Base-by-base conservation (phyloP, 148 eudicot genomes). In the Vaccinium macrocarpon region DNA sequence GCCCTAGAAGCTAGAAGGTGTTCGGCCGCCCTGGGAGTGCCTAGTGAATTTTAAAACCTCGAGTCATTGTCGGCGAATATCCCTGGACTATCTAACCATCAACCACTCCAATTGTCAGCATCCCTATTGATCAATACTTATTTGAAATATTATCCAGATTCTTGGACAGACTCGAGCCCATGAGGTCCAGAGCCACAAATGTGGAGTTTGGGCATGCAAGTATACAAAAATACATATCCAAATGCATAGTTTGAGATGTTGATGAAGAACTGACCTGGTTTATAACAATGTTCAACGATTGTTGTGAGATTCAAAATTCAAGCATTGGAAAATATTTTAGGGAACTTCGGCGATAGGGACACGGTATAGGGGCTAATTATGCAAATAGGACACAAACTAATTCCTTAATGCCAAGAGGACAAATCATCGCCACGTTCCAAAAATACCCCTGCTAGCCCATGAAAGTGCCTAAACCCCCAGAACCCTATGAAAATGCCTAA, bases 231-330 rank as follows among this genome's bases (percentile, higher is more conserved):
- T 29, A 52, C 32, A 50, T n/a, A 77, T 27, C 73, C 73, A 8
- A 68, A 68, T 68, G 16, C 73, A 50, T 18, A 38, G 21, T 19
- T 74, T 42, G 78, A 42, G 13, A 75, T 15, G 27, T 46, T 46
- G 23, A 75, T 46, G 51, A 46, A 78, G 64, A 55, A 78, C 52
- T 53, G 81, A 78, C 81, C 81, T 55, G 66, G 11, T 27, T 53
- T 29, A 27, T 48, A 55, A 78, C 10, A 55, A 55, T 78, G 66
- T 46, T 78, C 38, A 49, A 78, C 81, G 66, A 78, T 78, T 23
- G 21, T 78, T 49, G 46, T 4, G 66, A 78, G 62, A 29, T 29
- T 29, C 62, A 18, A 53, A 78, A 53, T 21, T 52, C 81, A 15
- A 13, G 59, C 81, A 78, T 78, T 78, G 64, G 48, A 25, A 78